Percentiles rank a stretch among this genome's conserved stretches.
Conservation (phyloP, 352 stramenopile genomes). For the Phytophthora capsici region DNA sequence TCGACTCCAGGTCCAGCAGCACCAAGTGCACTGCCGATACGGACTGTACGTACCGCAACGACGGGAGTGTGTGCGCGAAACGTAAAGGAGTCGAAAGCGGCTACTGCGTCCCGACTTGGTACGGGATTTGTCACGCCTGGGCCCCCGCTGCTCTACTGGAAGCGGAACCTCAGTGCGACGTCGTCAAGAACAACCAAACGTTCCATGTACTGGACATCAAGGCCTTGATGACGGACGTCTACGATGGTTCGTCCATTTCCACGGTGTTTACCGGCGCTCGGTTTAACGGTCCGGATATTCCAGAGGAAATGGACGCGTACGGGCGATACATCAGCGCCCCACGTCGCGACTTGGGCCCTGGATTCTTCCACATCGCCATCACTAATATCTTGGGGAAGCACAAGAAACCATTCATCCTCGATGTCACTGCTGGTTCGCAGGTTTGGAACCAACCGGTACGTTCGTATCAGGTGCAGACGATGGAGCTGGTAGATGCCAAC, state of each 20-base stretch:
- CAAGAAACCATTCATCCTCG: slow-evolving; percentile 54
- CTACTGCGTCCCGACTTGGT: slow-evolving; percentile 55
- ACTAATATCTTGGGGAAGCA: slow-evolving; percentile 54
- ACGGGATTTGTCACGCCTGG: slow-evolving; percentile 56
- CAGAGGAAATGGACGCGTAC: slow-evolving; percentile 39
- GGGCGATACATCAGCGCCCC: slow-evolving; percentile 48
- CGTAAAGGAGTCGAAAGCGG: slow-evolving; percentile 30
- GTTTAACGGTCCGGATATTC: slow-evolving; percentile 41
- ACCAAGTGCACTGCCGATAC: slow-evolving; percentile 29
- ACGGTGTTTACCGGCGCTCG: slow-evolving; percentile 54
- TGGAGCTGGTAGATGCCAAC: slow-evolving; percentile 36
- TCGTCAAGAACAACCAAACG: slow-evolving; percentile 44
- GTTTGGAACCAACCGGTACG: slow-evolving; percentile 71
- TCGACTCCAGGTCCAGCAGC: slow-evolving; percentile 33
- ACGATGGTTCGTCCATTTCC: slow-evolving; percentile 38
- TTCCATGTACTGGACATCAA: slow-evolving; percentile 63
- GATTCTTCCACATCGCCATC: slow-evolving; percentile 59
- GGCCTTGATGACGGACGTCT: slow-evolving; percentile 47
- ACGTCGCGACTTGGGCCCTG: slow-evolving; percentile 53
- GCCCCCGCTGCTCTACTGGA: slow-evolving; percentile 47
- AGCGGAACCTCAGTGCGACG: slow-evolving; percentile 44
- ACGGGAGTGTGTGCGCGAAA: slow-evolving; percentile 38
- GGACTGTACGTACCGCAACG: slow-evolving; percentile 29
- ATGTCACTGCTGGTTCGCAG: slow-evolving; percentile 38
- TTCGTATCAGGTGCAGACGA: slow-evolving; percentile 44